phyloP scores from a whole-genome alignment of 306 rosid genomes.

The Cicer arietinum region DNA sequence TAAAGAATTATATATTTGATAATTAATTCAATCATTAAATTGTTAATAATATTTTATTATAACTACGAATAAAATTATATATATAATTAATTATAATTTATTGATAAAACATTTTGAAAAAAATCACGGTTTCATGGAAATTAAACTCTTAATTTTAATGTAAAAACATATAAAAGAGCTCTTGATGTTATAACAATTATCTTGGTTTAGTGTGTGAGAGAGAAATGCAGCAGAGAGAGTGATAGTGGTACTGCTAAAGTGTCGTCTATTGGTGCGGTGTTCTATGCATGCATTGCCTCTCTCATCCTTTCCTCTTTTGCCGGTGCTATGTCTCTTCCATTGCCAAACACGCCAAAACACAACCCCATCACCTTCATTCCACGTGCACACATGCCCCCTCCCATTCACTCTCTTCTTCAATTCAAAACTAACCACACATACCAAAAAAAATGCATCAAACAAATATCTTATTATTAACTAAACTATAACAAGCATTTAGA shows the following conservation, averaged over 20 bases:
- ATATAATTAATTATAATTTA: no score
- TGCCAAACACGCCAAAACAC: conserved; percentile 59
- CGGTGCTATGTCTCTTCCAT: conserved; percentile 70
- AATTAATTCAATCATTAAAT: no score
- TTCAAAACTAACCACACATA: background rate
- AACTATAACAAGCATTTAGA: background rate
- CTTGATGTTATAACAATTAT: background rate
- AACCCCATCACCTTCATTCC: conserved; percentile 44
- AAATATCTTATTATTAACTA: background rate
- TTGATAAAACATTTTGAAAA: no score
- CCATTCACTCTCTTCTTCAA: background rate
- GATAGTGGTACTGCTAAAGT: conserved; percentile 32
- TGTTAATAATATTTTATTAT: no score
- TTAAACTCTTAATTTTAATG: no score
- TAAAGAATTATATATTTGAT: no score
- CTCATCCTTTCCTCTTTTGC: conserved; percentile 67
- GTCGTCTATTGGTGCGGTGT: conserved; percentile 56
- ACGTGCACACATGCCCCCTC: conserved; percentile 33
- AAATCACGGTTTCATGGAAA: no score
- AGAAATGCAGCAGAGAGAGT: conserved; percentile 6
- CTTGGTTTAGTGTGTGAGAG: conserved; percentile 23
- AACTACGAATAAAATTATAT: no score
- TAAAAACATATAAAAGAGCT: no score
- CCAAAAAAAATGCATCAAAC: background rate
- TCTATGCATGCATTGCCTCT: conserved; percentile 58